Conservation (phyloP, 495 filamentous ascomycete species). For the Neurospora tetraspora region DNA sequence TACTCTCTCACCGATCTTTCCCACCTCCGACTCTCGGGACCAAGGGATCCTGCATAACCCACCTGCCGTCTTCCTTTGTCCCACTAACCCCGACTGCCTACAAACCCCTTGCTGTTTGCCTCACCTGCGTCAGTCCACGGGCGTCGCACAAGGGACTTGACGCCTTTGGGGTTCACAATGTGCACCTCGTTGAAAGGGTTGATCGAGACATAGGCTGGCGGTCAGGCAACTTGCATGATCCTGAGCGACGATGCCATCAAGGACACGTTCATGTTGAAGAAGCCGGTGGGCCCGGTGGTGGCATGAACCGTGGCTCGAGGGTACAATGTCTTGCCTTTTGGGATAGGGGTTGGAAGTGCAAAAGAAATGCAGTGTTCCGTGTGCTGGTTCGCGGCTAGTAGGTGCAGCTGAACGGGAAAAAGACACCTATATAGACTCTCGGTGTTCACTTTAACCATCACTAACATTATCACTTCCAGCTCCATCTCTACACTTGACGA, state of each 20-base stretch:
- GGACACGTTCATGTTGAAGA: background rate
- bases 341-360: background rate
- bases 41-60: background rate
- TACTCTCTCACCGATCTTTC: background rate
- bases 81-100: background rate
- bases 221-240: background rate
- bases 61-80: background rate
- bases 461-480: too few species aligned
- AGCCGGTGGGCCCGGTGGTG: background rate
- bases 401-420: fast-evolving
- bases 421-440: background rate
- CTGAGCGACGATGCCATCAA: background rate
- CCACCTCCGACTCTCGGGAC: background rate
- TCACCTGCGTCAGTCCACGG: background rate
- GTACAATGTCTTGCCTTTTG: background rate
- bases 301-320: background rate
- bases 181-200: background rate
- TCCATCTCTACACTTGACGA: too few species aligned
- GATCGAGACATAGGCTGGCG: background rate
- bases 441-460: fast-evolving
- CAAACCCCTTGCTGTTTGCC: background rate
- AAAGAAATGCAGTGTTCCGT: background rate
- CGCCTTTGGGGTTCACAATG: background rate
- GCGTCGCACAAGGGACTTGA: background rate
- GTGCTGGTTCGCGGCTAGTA: background rate